Base-by-base conservation (phyloP, 1,284 basidiomycete species). In the Malassezia brasiliensis region DNA sequence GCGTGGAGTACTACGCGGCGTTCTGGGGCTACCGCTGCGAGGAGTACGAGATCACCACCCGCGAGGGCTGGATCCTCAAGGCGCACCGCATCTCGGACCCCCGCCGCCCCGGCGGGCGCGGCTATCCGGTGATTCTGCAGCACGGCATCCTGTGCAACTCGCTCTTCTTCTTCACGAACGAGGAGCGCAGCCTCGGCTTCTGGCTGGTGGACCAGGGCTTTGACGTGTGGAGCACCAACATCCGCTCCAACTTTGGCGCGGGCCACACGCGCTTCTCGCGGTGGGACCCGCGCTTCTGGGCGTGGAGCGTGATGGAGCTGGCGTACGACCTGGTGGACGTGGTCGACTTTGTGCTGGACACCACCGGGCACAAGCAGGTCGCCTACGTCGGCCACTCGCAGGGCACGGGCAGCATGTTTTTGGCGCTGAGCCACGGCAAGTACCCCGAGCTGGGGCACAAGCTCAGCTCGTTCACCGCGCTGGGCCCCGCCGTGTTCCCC, bases 1-100 rank as follows among this genome's bases (percentile, higher is more conserved):
- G 69, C 32, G 62, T 67, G 20, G 62, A 64, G 38, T 74, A 74
- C 61, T 74, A 74, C 39, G 65, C 69, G 45, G 67, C 71, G 49
- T 76, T 65, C 63, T 76, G 68, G 64, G 75, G 75, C 9, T 76
- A 76, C 64, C 56, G 67, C 30, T 76, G 75, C 52, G 72, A 74
- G 52, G 67, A 67, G 52, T 66, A 72, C 50, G 72, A 74, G 20
- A 68, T 74, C 38, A 55, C 66, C 47, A 74, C 72, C 25, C 60
- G 65, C 31, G 72, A 62, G 10, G 72, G 72, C 28, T 74, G 72
- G 72, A 68, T 72, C 49, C 64, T 74, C 57, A 71, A 72, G 50
- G 67, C 66, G n/a, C 70, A 74, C 44, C 62, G 69, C 5, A 68
- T 74, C 44, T 70, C 69, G 5, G 72, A 74, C 46, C 69, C 69